These are phyloP conservation scores for Trichosporon ovoides DNA, from an alignment of 1,284 basidiomycete species.

Conservation along the genomic window DNA sequence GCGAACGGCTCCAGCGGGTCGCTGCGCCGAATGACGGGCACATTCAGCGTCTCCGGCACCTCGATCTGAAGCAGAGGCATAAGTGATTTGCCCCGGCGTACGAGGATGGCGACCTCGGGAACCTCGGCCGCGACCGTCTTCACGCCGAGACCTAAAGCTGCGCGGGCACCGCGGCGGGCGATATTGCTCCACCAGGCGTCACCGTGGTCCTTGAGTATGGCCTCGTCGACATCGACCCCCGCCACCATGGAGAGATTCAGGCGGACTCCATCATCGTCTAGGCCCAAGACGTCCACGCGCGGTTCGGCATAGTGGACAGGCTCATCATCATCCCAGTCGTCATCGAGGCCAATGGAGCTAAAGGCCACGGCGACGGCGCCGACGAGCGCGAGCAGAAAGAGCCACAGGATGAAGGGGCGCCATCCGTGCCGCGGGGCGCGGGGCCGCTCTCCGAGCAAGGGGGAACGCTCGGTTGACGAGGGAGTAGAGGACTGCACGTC, in stretches of 20 bases:
- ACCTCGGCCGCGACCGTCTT: constrained; percentile 22
- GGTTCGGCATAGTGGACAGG: constrained; percentile 12
- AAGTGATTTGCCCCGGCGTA: background rate
- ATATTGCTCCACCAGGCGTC: constrained; percentile 43
- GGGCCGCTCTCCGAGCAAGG: constrained; percentile 15
- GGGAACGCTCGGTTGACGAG: constrained; percentile 16
- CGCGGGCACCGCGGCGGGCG: constrained; percentile 25
- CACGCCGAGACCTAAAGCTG: constrained; percentile 18
- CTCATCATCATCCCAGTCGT: background rate
- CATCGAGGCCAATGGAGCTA: constrained; percentile 9
- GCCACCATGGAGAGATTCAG: constrained; percentile 36
- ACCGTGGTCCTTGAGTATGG: constrained; percentile 34
- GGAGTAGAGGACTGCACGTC: background rate
- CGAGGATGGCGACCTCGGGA: constrained; percentile 12
- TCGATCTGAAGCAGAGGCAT: constrained; percentile 28
- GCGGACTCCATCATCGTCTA: constrained; percentile 38
- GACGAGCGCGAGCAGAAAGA: constrained; percentile 14
- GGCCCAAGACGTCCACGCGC: constrained; percentile 34
- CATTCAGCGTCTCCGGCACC: constrained; percentile 21
- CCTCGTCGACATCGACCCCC: constrained; percentile 40
- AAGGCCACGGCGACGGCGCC: constrained; percentile 33
- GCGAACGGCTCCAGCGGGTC: constrained; percentile 31
- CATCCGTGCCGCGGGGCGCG: background rate
- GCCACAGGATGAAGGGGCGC: background rate
- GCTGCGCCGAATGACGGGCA: constrained; percentile 28